Evolutionary conservation across 2,329 filamentous ascomycete genomes (phyloP), one percentile per base, ranked within the genome.

Genomic region (Talaromyces atroroseus): DNA sequence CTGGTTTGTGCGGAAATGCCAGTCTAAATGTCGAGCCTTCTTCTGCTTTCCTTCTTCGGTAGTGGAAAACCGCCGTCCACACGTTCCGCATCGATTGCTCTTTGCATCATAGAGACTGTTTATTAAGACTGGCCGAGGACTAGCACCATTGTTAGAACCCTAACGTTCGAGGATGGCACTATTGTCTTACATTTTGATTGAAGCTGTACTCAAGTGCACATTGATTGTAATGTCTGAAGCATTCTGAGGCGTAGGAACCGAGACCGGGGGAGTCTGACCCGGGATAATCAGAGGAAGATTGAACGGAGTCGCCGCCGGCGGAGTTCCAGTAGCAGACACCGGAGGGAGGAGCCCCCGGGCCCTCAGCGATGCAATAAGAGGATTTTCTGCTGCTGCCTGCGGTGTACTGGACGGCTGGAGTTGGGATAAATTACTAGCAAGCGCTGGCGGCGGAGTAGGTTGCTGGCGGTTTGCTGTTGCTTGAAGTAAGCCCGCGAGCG

Each of bases 1-100:
- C 66, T 92, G 88, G 67, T 96, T 92, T 23, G 92, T 92, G 56
- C 88, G 86, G 76, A 99, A 99, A 73, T 99, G 94, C 94, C 94
- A 99, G 73, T 99, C 94, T 79, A 99, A 86, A 69, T 99, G 94
- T 2, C 87, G 85, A 23, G 87, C 89, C 76, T 97, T 97, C 77
- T 88, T 89, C 68, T 87, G 86, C 65, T 85, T 88, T 12, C 92
- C 92, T 61, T 89, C 85, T 12, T 86, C 83, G 49, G 89, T 89
- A 4, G 83, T 82, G 54, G 82, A 82, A 71, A 99, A 99, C 2
- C 94, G 86, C 58, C 92, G 84, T 23, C 92, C 94, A 69, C 94
- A 99, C 58, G 92, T 92, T 12, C 87, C 89, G 71, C 94, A 99
- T 56, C 92, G 89, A 58, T 91, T 89, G 0, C 92, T 89, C 40